A percentile compares a stretch with the other conserved stretches of the same genome.
Evolutionary conservation across 225 moss, liverwort and hornwort species (phyloP).

Genomic region (Rhytidiadelphus loreus): DNA sequence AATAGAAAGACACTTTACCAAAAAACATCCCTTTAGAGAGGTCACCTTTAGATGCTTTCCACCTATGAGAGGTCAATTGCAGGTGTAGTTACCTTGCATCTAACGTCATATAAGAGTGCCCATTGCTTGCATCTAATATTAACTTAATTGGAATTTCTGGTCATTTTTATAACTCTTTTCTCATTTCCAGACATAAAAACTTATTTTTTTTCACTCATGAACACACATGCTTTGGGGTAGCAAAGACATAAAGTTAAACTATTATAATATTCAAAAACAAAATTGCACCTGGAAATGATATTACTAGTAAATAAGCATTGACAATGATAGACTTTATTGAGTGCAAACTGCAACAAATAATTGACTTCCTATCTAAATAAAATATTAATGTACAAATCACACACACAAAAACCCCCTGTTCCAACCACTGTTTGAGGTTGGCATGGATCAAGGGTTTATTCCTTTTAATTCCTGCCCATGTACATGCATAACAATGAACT

Average conservation of each 20-base stretch:
- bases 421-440: background rate
- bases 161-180: background rate
- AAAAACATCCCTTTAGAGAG: too few species aligned
- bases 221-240: background rate
- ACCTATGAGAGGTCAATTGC: background rate
- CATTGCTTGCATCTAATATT: background rate
- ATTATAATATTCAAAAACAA: background rate
- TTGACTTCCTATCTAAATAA: background rate
- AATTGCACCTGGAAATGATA: background rate
- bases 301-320: background rate
- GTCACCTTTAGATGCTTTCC: too few species aligned
- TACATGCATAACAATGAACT: background rate
- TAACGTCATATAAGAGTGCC: background rate
- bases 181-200: too few species aligned
- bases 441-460: background rate
- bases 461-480: background rate
- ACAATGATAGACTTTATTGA: background rate
- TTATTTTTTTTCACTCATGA: too few species aligned
- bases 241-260: background rate
- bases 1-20: too few species aligned
- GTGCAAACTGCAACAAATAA: background rate
- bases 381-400: background rate
- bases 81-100: background rate
- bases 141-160: background rate
- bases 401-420: background rate